Evolutionary conservation across 495 filamentous ascomycete species (phyloP), one percentile per base, ranked within the genome.

Genomic region (Talaromyces borbonicus): DNA sequence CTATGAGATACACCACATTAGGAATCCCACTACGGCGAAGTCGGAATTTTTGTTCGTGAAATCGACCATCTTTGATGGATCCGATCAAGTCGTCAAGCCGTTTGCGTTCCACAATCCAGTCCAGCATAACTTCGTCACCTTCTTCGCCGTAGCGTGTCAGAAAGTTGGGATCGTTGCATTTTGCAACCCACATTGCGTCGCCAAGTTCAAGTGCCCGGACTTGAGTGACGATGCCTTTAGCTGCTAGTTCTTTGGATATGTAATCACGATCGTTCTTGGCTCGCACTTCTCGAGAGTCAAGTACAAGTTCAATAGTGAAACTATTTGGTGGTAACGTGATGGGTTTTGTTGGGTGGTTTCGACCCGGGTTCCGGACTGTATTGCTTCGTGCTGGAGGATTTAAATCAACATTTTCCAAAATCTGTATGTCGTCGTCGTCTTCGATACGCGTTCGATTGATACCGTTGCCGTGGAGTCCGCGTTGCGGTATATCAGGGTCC

Each of bases 1-100:
- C 87, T 41, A 92, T 72, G n/a, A 93, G 63, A 52, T 92, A 93
- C 36, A 85, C 71, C 22, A 92, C 79, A 45, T 90, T 84, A 46
- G 74, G 78, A 23, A 90, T 66, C 1, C 85, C 85, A 0, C 77
- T 81, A 43, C 79, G 79, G 29, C 72, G 71, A 2, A 90, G 72
- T 1, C 87, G 80, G 52, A 88, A 90, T 53, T 93, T 92, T 51
- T 93, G 87, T 53, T 93, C 87, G 52, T 81, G 81, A 54, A 89
- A 92, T 0, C 87, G 78, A 0, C 85, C 84, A 43, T 92, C 87
- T 58, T 83, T 89, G 57, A 92, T 85, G 36, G 82, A 87, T 20
- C 74, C 66, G 6, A 92, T 69, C 3, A 93, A 69, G 60, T 93
- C 87, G 52, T 93, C 87, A 0, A 90, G 72, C 2, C 87, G 73